Evolutionary conservation across 306 rosid genomes (phyloP).

Genomic region (Ziziphus jujuba): DNA sequence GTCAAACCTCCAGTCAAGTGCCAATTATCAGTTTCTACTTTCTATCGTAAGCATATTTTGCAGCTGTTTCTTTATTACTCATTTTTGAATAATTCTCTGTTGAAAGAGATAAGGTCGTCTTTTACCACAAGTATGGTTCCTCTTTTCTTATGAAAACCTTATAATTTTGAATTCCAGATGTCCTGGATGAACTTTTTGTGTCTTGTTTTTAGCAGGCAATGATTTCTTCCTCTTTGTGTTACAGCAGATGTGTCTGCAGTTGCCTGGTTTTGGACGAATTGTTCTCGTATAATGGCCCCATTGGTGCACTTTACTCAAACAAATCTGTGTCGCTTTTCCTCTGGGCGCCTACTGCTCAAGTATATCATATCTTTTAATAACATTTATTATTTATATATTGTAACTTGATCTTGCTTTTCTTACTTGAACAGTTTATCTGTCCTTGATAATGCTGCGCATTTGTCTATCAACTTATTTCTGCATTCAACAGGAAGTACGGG

Average conservation of each 20-base stretch:
- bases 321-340: slow-evolving; percentile 78
- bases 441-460: no score
- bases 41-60: slow-evolving; percentile 49
- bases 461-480: no score
- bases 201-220: not conserved
- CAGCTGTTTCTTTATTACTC: not conserved
- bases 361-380: slow-evolving; percentile 31
- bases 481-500: no score
- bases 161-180: slow-evolving; percentile 26
- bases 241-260: slow-evolving; percentile 87
- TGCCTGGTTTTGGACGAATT: slow-evolving; percentile 91
- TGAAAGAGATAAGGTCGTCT: no score
- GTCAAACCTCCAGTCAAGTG: slow-evolving; percentile 63
- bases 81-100: not conserved
- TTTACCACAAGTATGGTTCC: no score
- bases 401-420: no score
- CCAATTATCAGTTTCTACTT: slow-evolving; percentile 64
- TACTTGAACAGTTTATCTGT: no score
- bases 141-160: not conserved
- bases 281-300: slow-evolving; percentile 78
- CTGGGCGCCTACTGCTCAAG: slow-evolving; percentile 97
- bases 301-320: slow-evolving; percentile 67
- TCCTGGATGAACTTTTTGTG: not conserved
- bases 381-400: no score
- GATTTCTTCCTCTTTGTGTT: slow-evolving; percentile 23